These are phyloP conservation scores for Strigomonas galati DNA, from an alignment of 208 protist genomes.

Conservation along the genomic window DNA sequence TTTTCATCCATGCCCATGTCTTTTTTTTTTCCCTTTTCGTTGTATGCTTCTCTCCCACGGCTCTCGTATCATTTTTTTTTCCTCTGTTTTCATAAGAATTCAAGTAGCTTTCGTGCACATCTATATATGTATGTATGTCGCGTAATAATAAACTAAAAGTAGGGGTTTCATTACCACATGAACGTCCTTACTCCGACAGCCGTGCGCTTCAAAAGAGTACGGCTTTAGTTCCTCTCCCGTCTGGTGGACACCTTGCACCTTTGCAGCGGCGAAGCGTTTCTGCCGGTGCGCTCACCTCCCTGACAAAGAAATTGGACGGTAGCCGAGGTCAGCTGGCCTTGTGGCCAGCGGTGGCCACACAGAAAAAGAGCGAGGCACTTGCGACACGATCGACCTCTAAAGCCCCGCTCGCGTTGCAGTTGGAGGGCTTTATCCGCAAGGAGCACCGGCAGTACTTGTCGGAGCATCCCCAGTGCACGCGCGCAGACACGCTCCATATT, in stretches of 20 bases:
- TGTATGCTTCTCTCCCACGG: background rate
- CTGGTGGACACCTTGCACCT: background rate
- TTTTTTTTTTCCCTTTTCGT: constrained; percentile 15
- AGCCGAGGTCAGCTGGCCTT: background rate
- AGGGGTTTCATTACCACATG: no score
- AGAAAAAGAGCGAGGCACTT: background rate
- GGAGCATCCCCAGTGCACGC: constrained; percentile 59
- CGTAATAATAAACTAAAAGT: no score
- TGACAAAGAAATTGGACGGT: background rate
- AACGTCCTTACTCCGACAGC: no score
- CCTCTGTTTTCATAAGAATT: constrained; percentile 4
- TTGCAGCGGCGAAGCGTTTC: constrained; percentile 9
- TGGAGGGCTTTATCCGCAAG: constrained; percentile 80
- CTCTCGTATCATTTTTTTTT: constrained; percentile 5
- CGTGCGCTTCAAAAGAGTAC: no score
- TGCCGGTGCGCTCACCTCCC: background rate
- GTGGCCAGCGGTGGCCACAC: background rate
- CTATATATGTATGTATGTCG: no score
- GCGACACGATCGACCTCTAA: constrained; percentile 28
- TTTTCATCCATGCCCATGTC: constrained; percentile 1
- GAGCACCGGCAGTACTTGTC: constrained; percentile 69
- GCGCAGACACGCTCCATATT: constrained; percentile 75
- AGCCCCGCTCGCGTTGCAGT: constrained; percentile 68
- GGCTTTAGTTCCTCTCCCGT: no score
- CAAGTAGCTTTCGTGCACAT: no score